These are phyloP conservation scores for Liquidambar formosana DNA, from an alignment of 164 flowering plant genomes.

Conservation along the genomic window DNA sequence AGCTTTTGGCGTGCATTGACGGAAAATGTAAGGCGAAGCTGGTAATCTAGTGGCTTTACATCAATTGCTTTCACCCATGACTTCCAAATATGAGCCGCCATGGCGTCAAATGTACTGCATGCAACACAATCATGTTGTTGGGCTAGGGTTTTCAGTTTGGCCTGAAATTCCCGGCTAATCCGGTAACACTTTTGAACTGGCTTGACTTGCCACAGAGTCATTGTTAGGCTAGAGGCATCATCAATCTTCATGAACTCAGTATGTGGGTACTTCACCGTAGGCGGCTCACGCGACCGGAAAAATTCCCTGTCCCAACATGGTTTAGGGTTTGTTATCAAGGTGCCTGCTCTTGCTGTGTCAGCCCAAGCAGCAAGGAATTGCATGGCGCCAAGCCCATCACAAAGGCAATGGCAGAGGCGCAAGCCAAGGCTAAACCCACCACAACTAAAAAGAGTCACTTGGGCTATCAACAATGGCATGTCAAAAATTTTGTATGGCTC, in stretches of 20 bases:
- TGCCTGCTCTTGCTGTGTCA: slow-evolving; percentile 54
- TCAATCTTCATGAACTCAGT: slow-evolving; percentile 60
- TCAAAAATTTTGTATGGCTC: slow-evolving; percentile 62
- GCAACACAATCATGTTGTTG: slow-evolving; percentile 21
- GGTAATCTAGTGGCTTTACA: slow-evolving; percentile 56
- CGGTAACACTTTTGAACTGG: slow-evolving; percentile 66
- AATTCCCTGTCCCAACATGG: slow-evolving; percentile 81
- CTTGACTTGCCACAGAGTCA: slow-evolving; percentile 44
- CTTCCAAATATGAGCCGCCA: slow-evolving; percentile 90
- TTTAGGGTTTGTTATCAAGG: slow-evolving; percentile 31
- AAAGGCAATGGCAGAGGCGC: slow-evolving; percentile 80
- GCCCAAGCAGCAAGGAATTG: slow-evolving; percentile 85
- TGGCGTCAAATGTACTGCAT: slow-evolving; percentile 68
- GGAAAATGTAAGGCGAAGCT: slow-evolving; percentile 66
- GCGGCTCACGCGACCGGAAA: slow-evolving; percentile 67
- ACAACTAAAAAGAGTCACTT: slow-evolving; percentile 69
- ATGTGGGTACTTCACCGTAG: slow-evolving; percentile 53
- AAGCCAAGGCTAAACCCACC: slow-evolving; percentile 89
- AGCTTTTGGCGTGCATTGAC: slow-evolving; percentile 69
- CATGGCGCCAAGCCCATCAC: slow-evolving; percentile 96
- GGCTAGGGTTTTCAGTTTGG: slow-evolving; percentile 43
- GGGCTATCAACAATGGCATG: slow-evolving; percentile 84
- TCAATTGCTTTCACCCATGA: slow-evolving; percentile 80
- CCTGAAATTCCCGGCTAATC: slow-evolving; percentile 51
- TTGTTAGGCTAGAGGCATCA: slow-evolving; percentile 59